Evolutionary conservation across 2,329 filamentous ascomycete species (phyloP).

Genomic region (Colletotrichum plurivorum): DNA sequence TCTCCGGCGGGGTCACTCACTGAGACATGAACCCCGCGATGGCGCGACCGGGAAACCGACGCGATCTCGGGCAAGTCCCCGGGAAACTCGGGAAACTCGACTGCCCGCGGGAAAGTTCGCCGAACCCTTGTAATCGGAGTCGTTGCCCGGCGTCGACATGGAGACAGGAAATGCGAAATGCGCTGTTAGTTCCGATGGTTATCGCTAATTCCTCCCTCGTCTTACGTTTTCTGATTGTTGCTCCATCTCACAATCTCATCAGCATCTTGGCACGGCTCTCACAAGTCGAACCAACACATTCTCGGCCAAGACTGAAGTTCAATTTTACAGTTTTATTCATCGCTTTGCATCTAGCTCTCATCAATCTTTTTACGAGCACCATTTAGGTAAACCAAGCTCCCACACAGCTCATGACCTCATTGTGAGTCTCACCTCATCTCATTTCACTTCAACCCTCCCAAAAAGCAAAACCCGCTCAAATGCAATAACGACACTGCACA

Average conservation of each 20-base stretch:
- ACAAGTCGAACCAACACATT: neutral
- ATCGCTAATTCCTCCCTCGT: neutral
- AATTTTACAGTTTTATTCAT: neutral
- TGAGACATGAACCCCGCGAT: slow-evolving; percentile 18
- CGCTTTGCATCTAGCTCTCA: neutral
- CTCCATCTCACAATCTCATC: neutral
- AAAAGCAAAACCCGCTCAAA: neutral
- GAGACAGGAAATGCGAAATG: no score
- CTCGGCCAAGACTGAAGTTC: neutral
- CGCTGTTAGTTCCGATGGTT: no score
- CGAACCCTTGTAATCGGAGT: slow-evolving; percentile 25
- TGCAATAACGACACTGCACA: no score
- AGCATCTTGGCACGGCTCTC: no score
- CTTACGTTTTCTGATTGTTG: neutral
- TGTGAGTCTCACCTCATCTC: neutral
- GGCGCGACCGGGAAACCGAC: slow-evolving; percentile 15
- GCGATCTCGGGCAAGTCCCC: slow-evolving; percentile 13
- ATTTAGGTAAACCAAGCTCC: no score
- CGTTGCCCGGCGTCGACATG: neutral
- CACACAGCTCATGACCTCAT: no score
- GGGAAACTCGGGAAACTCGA: slow-evolving; percentile 13
- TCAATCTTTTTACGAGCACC: no score
- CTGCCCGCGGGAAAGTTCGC: slow-evolving; percentile 25
- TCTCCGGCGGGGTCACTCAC: slow-evolving; percentile 11
- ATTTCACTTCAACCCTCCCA: neutral